phyloP scores from a whole-genome alignment of 768 basidiomycete genomes.

The Pluteus cervinus region DNA sequence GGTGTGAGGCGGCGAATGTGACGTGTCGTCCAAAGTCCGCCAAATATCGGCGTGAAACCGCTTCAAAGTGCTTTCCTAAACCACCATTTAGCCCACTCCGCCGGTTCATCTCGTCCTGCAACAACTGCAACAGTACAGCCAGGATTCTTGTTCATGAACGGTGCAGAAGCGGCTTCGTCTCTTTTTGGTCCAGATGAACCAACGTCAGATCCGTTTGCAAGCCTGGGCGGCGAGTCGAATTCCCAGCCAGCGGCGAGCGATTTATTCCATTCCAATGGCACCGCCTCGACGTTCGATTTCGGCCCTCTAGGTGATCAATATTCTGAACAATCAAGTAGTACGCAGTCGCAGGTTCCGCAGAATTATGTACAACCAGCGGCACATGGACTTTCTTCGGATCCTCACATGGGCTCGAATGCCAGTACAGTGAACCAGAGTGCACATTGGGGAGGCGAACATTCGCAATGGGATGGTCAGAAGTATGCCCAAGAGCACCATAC shows the following conservation, averaged over 20 bases:
- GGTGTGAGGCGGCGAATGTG: no score
- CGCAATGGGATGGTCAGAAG: no score
- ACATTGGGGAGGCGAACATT: no score
- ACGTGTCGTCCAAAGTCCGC: slow-evolving; percentile 35
- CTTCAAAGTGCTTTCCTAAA: no score
- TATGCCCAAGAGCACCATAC: no score
- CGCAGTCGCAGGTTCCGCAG: no score
- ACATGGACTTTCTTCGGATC: no score
- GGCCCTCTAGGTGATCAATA: neutral
- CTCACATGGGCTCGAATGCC: no score
- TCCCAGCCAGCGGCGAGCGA: neutral
- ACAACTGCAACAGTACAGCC: slow-evolving; percentile 2
- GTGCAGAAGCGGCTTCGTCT: slow-evolving; percentile 73
- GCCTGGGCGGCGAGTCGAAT: slow-evolving; percentile 31
- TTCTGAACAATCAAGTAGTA: neutral
- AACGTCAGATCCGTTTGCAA: slow-evolving; percentile 57
- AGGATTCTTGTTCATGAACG: slow-evolving; percentile 39
- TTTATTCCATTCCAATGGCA: neutral
- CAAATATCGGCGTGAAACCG: slow-evolving; percentile 35
- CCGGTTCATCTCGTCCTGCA: slow-evolving; percentile 11
- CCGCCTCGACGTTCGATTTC: neutral
- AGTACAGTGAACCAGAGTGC: no score
- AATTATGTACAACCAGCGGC: no score
- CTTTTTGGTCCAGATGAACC: slow-evolving; percentile 70
- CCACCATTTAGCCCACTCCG: slow-evolving; percentile 2